Evolutionary conservation across 2,329 filamentous ascomycete genomes (phyloP).

Genomic region (Sporothrix pseudoabietina): DNA sequence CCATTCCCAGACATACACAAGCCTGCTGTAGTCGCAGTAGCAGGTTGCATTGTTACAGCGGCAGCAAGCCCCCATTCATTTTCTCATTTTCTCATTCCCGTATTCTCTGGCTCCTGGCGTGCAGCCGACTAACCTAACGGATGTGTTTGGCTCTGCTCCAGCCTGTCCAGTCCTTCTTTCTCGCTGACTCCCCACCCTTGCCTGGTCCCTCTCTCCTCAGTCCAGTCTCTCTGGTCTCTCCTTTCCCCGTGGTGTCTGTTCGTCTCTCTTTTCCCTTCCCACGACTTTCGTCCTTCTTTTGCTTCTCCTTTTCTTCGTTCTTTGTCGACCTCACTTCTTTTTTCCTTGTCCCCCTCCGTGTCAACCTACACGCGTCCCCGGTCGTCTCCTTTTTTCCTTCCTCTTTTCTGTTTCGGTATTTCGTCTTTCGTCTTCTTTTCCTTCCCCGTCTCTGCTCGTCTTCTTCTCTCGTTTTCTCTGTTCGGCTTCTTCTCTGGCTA

Average conservation of each 20-base stretch:
- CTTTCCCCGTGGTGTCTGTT: constrained; percentile 37
- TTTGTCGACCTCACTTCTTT: constrained; percentile 29
- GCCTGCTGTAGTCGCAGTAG: constrained; percentile 16
- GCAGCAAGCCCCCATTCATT: constrained; percentile 2
- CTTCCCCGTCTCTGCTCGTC: not conserved
- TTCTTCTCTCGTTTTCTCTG: constrained; percentile 23
- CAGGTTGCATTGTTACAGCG: constrained; percentile 18
- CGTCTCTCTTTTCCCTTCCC: constrained; percentile 31
- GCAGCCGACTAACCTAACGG: not conserved
- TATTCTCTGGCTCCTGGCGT: constrained; percentile 16
- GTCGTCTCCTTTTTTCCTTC: constrained; percentile 21
- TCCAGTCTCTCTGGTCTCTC: constrained; percentile 23
- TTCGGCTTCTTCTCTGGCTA: constrained; percentile 20
- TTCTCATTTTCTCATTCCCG: constrained; percentile 17
- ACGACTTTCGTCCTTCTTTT: constrained; percentile 27
- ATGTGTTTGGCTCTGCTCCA: constrained; percentile 14
- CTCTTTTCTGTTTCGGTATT: constrained; percentile 27
- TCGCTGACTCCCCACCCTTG: not conserved
- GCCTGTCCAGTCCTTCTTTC: not conserved
- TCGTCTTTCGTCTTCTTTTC: constrained; percentile 21
- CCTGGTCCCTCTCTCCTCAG: not conserved
- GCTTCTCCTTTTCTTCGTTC: constrained; percentile 34
- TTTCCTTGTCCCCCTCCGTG: not conserved
- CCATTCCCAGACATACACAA: constrained; percentile 14
- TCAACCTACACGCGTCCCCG: constrained; percentile 12